These are phyloP conservation scores for Primulina tabacum DNA, from an alignment of 257 asterid species.

Conservation along the genomic window DNA sequence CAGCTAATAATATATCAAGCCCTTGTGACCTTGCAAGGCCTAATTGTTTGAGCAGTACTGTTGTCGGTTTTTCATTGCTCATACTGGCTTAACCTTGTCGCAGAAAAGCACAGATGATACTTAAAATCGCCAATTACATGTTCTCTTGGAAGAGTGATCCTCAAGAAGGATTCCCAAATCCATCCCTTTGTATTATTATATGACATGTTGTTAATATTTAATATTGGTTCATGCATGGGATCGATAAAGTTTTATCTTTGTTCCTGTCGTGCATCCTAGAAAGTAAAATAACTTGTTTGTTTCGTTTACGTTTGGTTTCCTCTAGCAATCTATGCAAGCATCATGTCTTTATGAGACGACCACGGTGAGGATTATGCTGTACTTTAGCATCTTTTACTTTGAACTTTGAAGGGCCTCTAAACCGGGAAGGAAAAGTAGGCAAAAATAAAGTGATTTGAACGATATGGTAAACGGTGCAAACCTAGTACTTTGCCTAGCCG, in stretches of 20 bases:
- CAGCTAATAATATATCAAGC: not conserved
- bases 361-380: not conserved
- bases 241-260: not conserved
- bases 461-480: not conserved
- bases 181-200: too few species aligned
- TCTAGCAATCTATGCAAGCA: not conserved
- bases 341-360: not conserved
- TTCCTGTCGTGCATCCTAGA: not conserved
- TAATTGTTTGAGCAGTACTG: not conserved
- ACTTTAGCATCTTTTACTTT: not conserved
- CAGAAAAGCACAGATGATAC: not conserved
- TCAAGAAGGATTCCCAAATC: too few species aligned
- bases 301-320: not conserved
- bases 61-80: not conserved
- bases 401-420: not conserved
- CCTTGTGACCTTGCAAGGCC: not conserved
- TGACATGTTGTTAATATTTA: not conserved
- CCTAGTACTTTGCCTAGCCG: not conserved
- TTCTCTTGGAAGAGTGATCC: too few species aligned
- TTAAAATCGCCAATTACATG: too few species aligned
- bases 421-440: not conserved
- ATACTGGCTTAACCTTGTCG: not conserved
- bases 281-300: not conserved
- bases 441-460: not conserved
- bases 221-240: not conserved